Evolutionary conservation across 371 early-diverging fungal genomes (phyloP), one percentile per base, ranked within the genome.

Genomic region (Lichtheimia corymbifera): DNA sequence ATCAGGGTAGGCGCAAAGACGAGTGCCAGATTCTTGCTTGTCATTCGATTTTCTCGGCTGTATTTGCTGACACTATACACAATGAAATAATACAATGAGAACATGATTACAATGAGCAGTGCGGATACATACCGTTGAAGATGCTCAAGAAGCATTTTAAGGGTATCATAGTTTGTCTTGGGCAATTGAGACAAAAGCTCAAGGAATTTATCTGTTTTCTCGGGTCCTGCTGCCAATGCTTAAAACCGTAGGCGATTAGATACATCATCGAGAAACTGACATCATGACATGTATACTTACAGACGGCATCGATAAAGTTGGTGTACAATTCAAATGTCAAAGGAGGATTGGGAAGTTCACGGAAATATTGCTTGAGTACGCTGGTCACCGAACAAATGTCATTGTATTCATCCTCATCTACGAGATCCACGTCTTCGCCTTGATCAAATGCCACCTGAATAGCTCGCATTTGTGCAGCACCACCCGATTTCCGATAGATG

Each of bases 321-420:
- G 79, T 65, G 67, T 94, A 90, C 5, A 93, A 76, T 41, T 88
- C 86, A 68, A 74, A 91, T 0, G 96, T 95, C 58, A 98, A 68
- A 27, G 97, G 65, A 1, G 98, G 98, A 58, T 94, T 89, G 0
- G 97, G 97, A 69, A 97, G 60, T 44, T 93, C 93, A 47, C 98
- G 85, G 54, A 98, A 84, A 58, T 95, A 98, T 69, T 95, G 96
- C 70, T 97, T 97, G 59, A 98, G 74, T n/a, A 98, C 86, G 59
- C 96, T 94, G 3, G 98, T 96, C n/a, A 96, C 85, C 12, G 88
- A 81, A 53, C 86, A 82, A 51, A 90, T 88, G 66, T 87, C 88
- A 64, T 83, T 82, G 57, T 82, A 75, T 24, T 77, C 62, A 5
- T 77, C 73, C 4, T 79, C 68, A 51, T 85, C 80, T 50, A 70